Evolutionary conservation across 2,329 filamentous ascomycete genomes (phyloP), one percentile per base, ranked within the genome.

Genomic region (Ascochyta pisi): DNA sequence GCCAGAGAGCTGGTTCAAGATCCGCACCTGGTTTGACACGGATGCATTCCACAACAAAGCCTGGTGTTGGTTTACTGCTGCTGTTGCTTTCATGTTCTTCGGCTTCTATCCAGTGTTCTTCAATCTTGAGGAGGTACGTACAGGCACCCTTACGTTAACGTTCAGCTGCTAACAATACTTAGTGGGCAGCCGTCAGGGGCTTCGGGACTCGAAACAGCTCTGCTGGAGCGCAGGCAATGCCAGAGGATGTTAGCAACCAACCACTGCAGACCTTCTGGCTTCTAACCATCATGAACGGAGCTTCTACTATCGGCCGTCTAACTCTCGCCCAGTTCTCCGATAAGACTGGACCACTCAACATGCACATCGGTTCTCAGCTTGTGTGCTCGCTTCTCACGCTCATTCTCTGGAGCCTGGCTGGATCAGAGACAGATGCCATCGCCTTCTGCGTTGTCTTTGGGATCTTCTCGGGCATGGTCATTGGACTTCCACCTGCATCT

Each of bases 71-170:
- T 78, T 81, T 57, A 76, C 75, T 22, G 77, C 75, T 2, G 71
- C 75, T 5, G 76, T 82, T n/a, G 71, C 75, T 1, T 78, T 80
- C 58, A 70, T 82, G 42, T 83, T 82, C 71, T 75, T 82, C 44
- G 81, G 81, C 22, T 83, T 82, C 65, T 83, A 83, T 57, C 77
- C 79, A 3, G 69, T 83, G 19, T 82, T 82, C 70, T 83, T 83
- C 73, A 82, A 81, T 57, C 75, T 83, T 27, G 80, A 82, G 64
- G 81, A 82, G 67, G 76, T 76, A 65, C 57, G 70, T 64, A 44
- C 19, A 23, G 12, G 33, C 10, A 16, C 13, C 33, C 2, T 40
- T 27, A 1, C 10, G 40, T 33, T 10, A 3, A n/a, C 16, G 33
- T 6, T 16, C 41, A n/a, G 41, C 13, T 35, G 16, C 64, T 72